Base-by-base conservation (phyloP, 371 early-diverging fungal species). In the Phascolomyces articulosus region DNA sequence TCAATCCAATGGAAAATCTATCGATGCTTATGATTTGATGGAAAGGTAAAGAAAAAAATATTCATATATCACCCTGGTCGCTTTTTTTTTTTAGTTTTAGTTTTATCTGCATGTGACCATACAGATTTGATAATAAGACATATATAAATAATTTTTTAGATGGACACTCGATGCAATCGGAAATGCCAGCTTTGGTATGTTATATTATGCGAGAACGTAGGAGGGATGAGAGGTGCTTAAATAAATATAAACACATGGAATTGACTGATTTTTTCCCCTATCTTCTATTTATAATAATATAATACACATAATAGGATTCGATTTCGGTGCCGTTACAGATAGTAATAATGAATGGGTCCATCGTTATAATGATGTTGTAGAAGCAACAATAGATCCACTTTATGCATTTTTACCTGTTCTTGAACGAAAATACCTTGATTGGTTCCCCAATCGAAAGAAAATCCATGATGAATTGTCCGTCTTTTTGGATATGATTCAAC, bases 361-460 rank as follows among this genome's bases (percentile, higher is more conserved):
- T 6, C 21, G 49, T 7, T 74, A 74, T 38, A 58, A 71, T 54
- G 38, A 24, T 4, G 31, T 71, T 18, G 49, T 62, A 8, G 24
- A 27, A 4, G 60, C 38, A 20, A 24, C 60, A 10, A 58, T 68
- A 8, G 62, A 75, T 47, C 82, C 82, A 3, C 44, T 80, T 7
- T 82, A 75, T 67, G 65, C 73, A 21, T 60, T 82, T 64, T 75
- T 83, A 15, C 85, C 84, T 7, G 67, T 72, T 53, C 74, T 85
- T 21, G 85, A 85, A 40, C 51, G 62, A 40, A 57, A 60, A 11
- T 48, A 68, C 7, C 23, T 48, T 20, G 56, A 60, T 57, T 27
- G 79, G 55, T 71, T 79, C 38, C 68, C 65, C 7, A 72, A 68
- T 9, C 58, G 77, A 41, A 70, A 71, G 10, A 67, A 63, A n/a